Conservation (phyloP, 2,329 filamentous ascomycete species). For the Ilyonectria destructans region DNA sequence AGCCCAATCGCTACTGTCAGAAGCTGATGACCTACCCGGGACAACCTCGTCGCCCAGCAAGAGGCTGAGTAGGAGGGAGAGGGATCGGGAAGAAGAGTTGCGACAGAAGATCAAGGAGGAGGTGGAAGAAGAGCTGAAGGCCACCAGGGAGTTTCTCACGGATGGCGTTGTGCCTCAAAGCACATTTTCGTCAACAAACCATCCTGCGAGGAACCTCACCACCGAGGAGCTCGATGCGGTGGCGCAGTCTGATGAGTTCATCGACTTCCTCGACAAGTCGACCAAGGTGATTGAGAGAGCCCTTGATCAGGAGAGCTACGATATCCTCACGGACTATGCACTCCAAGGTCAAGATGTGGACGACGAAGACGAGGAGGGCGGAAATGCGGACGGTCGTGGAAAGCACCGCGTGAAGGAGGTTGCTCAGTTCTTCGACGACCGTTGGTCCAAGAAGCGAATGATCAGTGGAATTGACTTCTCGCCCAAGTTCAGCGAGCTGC, state of each 20-base stretch:
- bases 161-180: conserved; percentile 57
- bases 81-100: conserved; percentile 90
- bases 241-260: conserved; percentile 92
- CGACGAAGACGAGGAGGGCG: conserved; percentile 86
- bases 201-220: conserved; percentile 85
- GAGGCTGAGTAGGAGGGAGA: conserved; percentile 83
- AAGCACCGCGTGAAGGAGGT: conserved; percentile 87
- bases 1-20: conserved; percentile 64
- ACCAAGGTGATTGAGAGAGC: conserved; percentile 98
- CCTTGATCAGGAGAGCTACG: conserved; percentile 91
- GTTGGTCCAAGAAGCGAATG: conserved; percentile 98
- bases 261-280: conserved; percentile 94
- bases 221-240: conserved; percentile 92
- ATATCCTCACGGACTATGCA: conserved; percentile 95
- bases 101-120: conserved; percentile 88
- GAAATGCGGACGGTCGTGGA: conserved; percentile 79
- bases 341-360: conserved; percentile 82
- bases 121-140: conserved; percentile 92
- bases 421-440: conserved; percentile 93
- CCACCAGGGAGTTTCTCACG: conserved; percentile 74
- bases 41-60: conserved; percentile 77
- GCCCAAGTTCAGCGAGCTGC: conserved; percentile 92
- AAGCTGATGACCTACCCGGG: conserved; percentile 73
- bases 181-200: conserved; percentile 65
- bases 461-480: conserved; percentile 97